A percentile compares a stretch with the other conserved stretches of the same genome.
Evolutionary conservation across 2,329 filamentous ascomycete species (phyloP).

Genomic region (Hymenoscyphus repandus): DNA sequence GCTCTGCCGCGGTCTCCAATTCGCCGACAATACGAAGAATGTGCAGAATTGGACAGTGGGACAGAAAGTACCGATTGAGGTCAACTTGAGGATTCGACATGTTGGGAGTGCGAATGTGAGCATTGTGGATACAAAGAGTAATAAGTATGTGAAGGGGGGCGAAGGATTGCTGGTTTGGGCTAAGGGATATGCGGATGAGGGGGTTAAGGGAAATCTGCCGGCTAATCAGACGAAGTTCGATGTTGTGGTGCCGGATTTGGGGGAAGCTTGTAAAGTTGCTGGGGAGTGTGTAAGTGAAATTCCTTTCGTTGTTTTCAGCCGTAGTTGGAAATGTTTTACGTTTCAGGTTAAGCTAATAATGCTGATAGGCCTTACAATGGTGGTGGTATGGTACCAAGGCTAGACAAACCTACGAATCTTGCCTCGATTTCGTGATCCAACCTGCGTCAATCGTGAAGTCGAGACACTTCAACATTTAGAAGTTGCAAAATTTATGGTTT

Average conservation of each 20-base stretch:
- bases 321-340: no score
- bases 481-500: background rate
- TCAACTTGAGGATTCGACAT: slow-evolving; percentile 42
- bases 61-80: slow-evolving; percentile 37
- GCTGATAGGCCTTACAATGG: slow-evolving; percentile 49
- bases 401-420: slow-evolving; percentile 50
- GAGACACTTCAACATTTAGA: slow-evolving; percentile 2
- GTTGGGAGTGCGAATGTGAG: slow-evolving; percentile 49
- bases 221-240: slow-evolving; percentile 43
- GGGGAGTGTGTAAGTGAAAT: slow-evolving; percentile 21
- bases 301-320: background rate
- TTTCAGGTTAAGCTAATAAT: slow-evolving; percentile 25
- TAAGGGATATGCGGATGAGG: slow-evolving; percentile 41
- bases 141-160: slow-evolving; percentile 39
- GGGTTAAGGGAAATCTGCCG: slow-evolving; percentile 33
- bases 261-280: slow-evolving; percentile 33
- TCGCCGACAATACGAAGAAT: slow-evolving; percentile 36
- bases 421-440: slow-evolving; percentile 41
- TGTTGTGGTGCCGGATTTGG: slow-evolving; percentile 48
- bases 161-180: slow-evolving; percentile 41
- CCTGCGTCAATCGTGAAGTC: background rate
- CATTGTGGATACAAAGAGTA: slow-evolving; percentile 43
- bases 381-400: slow-evolving; percentile 45
- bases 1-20: slow-evolving; percentile 43
- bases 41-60: slow-evolving; percentile 39